phyloP scores from a whole-genome alignment of 2,329 filamentous ascomycete genomes.

The Blumeria hordei region DNA sequence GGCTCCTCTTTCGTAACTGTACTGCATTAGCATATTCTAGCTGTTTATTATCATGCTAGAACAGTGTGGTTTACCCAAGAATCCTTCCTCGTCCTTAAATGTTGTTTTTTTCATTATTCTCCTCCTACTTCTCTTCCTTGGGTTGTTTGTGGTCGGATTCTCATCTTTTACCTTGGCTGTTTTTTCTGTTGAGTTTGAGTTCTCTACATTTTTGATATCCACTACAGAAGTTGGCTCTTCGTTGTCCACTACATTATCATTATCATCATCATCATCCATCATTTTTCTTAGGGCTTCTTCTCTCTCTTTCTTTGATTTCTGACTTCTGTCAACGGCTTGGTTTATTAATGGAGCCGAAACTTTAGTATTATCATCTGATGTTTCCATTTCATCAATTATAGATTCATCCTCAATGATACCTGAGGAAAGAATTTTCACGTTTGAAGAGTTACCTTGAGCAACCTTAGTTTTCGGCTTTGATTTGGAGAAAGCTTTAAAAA shows the following conservation, averaged over 20 bases:
- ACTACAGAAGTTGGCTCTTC: conserved; percentile 12
- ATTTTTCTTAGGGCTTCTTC: conserved; percentile 44
- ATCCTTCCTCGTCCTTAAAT: conserved; percentile 69
- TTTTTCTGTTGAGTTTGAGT: conserved; percentile 20
- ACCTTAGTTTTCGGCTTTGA: conserved; percentile 30
- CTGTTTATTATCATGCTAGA: background rate
- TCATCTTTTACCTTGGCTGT: conserved; percentile 7
- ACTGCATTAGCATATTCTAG: conserved; percentile 2
- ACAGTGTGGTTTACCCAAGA: conserved; percentile 38
- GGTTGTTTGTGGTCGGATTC: conserved; percentile 25
- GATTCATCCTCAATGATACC: conserved; percentile 23
- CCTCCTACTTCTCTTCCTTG: conserved; percentile 50
- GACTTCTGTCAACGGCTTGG: conserved; percentile 9
- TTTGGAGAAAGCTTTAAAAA: conserved; percentile 65
- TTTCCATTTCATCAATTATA: conserved; percentile 25
- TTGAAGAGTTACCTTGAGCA: conserved; percentile 16
- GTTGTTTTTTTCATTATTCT: conserved; percentile 75
- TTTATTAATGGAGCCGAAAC: conserved; percentile 14
- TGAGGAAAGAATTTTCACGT: conserved; percentile 6
- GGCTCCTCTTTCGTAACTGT: conserved; percentile 66
- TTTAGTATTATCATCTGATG: conserved; percentile 26
- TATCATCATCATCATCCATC: conserved; percentile 49
- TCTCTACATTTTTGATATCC: conserved; percentile 13
- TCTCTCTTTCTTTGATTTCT: conserved; percentile 27
- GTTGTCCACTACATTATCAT: conserved; percentile 20